phyloP scores from a whole-genome alignment of 2,329 filamentous ascomycete species.

The Tolypocladium nubicola region DNA sequence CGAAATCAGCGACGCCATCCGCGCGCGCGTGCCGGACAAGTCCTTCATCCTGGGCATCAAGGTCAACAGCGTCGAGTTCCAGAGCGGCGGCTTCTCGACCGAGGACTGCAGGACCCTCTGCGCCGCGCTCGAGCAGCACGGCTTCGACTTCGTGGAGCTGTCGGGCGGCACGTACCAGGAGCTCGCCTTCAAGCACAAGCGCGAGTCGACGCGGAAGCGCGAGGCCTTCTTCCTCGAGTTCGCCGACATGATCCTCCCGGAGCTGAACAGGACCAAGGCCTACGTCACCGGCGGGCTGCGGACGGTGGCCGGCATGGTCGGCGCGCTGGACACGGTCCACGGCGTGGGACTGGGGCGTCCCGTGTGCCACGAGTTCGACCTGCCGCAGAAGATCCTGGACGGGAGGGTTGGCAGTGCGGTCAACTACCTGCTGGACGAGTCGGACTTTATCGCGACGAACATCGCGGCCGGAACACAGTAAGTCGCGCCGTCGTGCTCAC shows the following conservation, averaged over 20 bases:
- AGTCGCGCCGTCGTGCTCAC: conserved; percentile 3
- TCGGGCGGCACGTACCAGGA: conserved; percentile 50
- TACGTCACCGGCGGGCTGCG: conserved; percentile 51
- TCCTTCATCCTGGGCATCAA: conserved; percentile 41
- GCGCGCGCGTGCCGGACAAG: conserved; percentile 14
- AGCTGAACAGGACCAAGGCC: conserved; percentile 37
- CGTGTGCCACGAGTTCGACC: conserved; percentile 13
- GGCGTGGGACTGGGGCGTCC: conserved; percentile 45
- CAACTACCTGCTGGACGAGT: conserved; percentile 32
- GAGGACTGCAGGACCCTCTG: conserved; percentile 40
- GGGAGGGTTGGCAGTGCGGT: conserved; percentile 33
- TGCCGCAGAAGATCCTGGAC: conserved; percentile 14
- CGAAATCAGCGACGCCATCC: conserved; percentile 29
- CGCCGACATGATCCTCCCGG: conserved; percentile 38
- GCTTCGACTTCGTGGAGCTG: conserved; percentile 49
- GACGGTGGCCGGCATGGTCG: conserved; percentile 44
- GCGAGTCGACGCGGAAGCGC: conserved; percentile 42
- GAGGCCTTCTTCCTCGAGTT: conserved; percentile 54
- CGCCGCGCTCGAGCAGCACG: conserved; percentile 33
- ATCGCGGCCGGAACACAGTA: conserved; percentile 21
- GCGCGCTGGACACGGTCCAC: conserved; percentile 45
- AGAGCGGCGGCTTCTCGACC: conserved; percentile 39
- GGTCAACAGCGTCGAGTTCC: conserved; percentile 46
- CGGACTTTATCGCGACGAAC: conserved; percentile 33
- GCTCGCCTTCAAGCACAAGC: conserved; percentile 37